phyloP scores from a whole-genome alignment of 805 yeast genomes.

The Ogataea henricii region DNA sequence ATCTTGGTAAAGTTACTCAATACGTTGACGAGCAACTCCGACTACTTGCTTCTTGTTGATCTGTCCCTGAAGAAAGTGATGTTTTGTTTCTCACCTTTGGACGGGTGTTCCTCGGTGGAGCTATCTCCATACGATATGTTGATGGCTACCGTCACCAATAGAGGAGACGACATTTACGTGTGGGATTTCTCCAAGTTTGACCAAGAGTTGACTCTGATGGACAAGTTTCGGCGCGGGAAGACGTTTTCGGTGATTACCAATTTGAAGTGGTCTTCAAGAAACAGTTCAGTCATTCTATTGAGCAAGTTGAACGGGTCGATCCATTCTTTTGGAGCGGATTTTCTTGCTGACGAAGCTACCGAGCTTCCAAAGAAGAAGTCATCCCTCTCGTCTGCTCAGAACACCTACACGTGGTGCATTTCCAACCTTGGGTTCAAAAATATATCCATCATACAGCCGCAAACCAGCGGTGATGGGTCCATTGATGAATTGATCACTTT shows the following conservation, averaged over 20 bases:
- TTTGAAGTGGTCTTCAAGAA: conserved; percentile 54
- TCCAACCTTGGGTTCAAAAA: conserved; percentile 35
- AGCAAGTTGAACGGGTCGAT: conserved; percentile 58
- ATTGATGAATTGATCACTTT: conserved; percentile 28
- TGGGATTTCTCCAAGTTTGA: conserved; percentile 64
- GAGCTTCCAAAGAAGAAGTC: not conserved
- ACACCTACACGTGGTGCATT: conserved; percentile 42
- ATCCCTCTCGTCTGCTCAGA: not conserved
- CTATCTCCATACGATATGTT: conserved; percentile 63
- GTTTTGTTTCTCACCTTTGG: conserved; percentile 56
- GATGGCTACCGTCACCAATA: conserved; percentile 50
- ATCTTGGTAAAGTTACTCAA: conserved; percentile 31
- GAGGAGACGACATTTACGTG: conserved; percentile 64
- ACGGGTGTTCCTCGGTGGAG: conserved; percentile 61
- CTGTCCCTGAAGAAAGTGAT: conserved; percentile 41
- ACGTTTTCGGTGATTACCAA: conserved; percentile 56
- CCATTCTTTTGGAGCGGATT: conserved; percentile 59
- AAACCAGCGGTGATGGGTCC: not conserved
- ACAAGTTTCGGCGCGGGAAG: conserved; percentile 62
- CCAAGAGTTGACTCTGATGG: conserved; percentile 52
- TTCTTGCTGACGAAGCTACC: conserved; percentile 17
- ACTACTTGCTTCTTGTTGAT: conserved; percentile 49
- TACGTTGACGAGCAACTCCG: conserved; percentile 31
- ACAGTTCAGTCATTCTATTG: conserved; percentile 48
- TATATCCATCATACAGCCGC: conserved; percentile 13